phyloP scores from a whole-genome alignment of 768 basidiomycete species.

The Heimioporus sp. region DNA sequence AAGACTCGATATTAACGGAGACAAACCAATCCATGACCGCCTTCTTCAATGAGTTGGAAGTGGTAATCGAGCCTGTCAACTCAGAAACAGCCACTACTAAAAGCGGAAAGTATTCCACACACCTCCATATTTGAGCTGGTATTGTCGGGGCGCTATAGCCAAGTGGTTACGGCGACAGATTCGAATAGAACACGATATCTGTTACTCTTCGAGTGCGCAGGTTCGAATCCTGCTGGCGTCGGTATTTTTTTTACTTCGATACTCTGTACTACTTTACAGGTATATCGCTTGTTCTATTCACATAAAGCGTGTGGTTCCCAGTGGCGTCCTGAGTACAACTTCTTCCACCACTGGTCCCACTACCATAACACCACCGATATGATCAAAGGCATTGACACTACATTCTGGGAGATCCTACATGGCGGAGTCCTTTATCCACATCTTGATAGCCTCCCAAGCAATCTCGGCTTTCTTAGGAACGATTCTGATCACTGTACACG shows the following conservation, averaged over 20 bases:
- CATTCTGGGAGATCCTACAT: slow-evolving; percentile 1
- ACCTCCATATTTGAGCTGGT: no score
- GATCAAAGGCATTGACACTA: neutral
- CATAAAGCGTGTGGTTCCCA: no score
- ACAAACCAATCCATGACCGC: slow-evolving; percentile 50
- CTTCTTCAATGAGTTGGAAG: no score
- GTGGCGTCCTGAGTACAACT: no score
- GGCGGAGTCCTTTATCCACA: neutral
- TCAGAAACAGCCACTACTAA: neutral
- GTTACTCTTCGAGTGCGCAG: slow-evolving; percentile 41
- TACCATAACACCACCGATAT: neutral
- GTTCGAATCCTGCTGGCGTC: slow-evolving; percentile 44
- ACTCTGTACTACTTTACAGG: no score
- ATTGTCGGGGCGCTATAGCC: slow-evolving; percentile 51
- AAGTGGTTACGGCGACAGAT: slow-evolving; percentile 80
- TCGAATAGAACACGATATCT: slow-evolving; percentile 42
- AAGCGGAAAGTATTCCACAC: slow-evolving; percentile 1
- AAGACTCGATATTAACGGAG: neutral
- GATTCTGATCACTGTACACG: neutral
- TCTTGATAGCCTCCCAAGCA: neutral
- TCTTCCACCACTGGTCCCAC: neutral
- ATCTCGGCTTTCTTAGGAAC: neutral
- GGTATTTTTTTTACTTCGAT: slow-evolving; percentile 13
- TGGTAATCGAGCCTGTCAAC: no score
- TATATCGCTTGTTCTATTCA: no score